Conservation (phyloP, 768 basidiomycete species). For the Lentinula aciculospora region DNA sequence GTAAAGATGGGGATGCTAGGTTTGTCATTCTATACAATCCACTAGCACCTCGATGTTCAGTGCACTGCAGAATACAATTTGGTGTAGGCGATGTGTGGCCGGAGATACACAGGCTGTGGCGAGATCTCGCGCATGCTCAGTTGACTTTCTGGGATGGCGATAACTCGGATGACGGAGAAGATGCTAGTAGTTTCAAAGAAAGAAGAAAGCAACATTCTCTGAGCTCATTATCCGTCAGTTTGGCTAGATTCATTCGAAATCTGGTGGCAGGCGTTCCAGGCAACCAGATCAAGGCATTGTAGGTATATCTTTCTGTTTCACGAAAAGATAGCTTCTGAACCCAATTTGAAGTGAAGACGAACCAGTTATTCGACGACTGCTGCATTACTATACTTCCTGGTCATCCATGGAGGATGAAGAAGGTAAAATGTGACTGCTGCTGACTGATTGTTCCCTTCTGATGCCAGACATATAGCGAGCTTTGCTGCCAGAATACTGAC, state of each 20-base stretch:
- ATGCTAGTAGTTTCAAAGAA: conserved; percentile 17
- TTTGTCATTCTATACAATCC: conserved; percentile 12
- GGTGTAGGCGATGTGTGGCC: conserved; percentile 38
- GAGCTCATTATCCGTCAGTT: conserved; percentile 35
- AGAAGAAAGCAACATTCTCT: conserved; percentile 27
- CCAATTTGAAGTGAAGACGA: conserved; percentile 55
- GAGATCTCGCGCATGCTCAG: conserved; percentile 38
- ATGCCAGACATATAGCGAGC: conserved; percentile 40
- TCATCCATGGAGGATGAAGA: conserved; percentile 54
- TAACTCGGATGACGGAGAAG: conserved; percentile 34
- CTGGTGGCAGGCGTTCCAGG: conserved; percentile 65
- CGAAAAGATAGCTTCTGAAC: background rate
- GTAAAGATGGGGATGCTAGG: conserved; percentile 36
- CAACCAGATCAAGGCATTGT: conserved; percentile 78
- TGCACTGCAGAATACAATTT: background rate
- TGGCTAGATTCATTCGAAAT: conserved; percentile 82
- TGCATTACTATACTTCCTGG: conserved; percentile 78
- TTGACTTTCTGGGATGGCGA: conserved; percentile 48
- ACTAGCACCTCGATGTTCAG: background rate
- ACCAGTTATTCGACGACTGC: conserved; percentile 56
- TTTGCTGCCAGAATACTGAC: conserved; percentile 59
- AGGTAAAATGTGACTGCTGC: conserved; percentile 34
- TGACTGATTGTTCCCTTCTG: background rate
- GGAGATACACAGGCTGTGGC: conserved; percentile 53
- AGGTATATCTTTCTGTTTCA: conserved; percentile 23